A percentile compares a stretch with the other conserved stretches of the same genome.
These are phyloP conservation scores for Pistacia atlantica DNA, from an alignment of 345 rosid genomes.

Conservation along the genomic window DNA sequence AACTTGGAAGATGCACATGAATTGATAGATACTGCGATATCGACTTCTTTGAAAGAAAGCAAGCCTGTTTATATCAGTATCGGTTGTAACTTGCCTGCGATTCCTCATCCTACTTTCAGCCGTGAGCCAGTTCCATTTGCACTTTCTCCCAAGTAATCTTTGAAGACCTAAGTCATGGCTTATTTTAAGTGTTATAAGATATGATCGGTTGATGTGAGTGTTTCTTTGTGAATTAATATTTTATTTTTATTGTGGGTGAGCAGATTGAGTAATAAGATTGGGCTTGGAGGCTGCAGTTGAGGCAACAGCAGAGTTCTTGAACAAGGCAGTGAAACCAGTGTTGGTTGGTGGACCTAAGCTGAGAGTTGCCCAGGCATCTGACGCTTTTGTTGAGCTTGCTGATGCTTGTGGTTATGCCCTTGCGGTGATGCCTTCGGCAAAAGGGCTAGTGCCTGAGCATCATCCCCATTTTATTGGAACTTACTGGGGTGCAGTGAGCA, in stretches of 20 bases:
- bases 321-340: conserved; percentile 81
- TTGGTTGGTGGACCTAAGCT: conserved; percentile 75
- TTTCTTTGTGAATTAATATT: background rate
- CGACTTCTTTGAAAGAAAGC: conserved; percentile 78
- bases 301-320: conserved; percentile 73
- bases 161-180: background rate
- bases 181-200: background rate
- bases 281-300: conserved; percentile 76
- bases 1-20: conserved; percentile 83
- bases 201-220: background rate
- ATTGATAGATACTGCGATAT: conserved; percentile 70
- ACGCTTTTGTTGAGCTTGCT: conserved; percentile 63
- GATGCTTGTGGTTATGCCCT: conserved; percentile 65
- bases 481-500: conserved; percentile 83
- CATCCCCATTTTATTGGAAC: conserved; percentile 82
- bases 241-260: background rate
- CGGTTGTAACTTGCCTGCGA: conserved; percentile 66
- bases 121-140: conserved; percentile 68
- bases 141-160: conserved; percentile 53
- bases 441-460: conserved; percentile 71
- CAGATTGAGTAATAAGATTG: conserved; percentile 59
- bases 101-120: conserved; percentile 74
- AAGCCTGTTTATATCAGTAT: conserved; percentile 82
- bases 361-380: conserved; percentile 55
- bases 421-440: conserved; percentile 77